Evolutionary conservation across 257 asterid genomes (phyloP), one percentile per base, ranked within the genome.

Genomic region (Solanum rostratum): DNA sequence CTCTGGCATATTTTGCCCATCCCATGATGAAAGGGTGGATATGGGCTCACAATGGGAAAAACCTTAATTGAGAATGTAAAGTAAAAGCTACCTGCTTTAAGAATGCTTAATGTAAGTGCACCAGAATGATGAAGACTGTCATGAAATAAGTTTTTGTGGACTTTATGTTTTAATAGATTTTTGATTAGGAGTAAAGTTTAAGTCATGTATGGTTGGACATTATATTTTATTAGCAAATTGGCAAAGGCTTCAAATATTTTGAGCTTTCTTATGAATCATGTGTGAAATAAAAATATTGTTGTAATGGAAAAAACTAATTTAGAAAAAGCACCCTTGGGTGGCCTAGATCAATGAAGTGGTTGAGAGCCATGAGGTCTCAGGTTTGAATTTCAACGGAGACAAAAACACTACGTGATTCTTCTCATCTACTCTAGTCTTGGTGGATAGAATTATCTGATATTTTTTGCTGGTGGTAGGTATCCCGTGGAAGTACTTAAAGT

Each of bases 151-250:
- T 16, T 80, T 54, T 86, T 30, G 80, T 86, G 80, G 79, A 90
- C 60, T 85, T 87, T 76, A 1, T 76, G 74, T 85, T 91, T 80
- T 84, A 65, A 43, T 84, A 86, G 84, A 85, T 68, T 83, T 84
- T 85, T 89, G 97, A 91, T 95, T 92, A 90, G 91, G 91, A 91
- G 92, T 92, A 91, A 95, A 95, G 98, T 86, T 85, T 88, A 93
- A 91, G 93, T n/a, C 85, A 88, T 86, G 73, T 85, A 76, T 76
- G 62, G 62, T 76, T 16, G 81, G 62, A 49, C 62, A 49, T 49
- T 46, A 73, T 73, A 73, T n/a, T 73, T 73, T 41, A 20, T 43
- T 73, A 43, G 55, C 7, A 43, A 73, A 37, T 41, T 71, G 80
- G 37, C 80, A 43, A 73, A 73, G 3, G 55, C 7, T 1, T 3